Conservation (phyloP, 108 stramenopile genomes). For the Pseudonitzschia multistriata region DNA sequence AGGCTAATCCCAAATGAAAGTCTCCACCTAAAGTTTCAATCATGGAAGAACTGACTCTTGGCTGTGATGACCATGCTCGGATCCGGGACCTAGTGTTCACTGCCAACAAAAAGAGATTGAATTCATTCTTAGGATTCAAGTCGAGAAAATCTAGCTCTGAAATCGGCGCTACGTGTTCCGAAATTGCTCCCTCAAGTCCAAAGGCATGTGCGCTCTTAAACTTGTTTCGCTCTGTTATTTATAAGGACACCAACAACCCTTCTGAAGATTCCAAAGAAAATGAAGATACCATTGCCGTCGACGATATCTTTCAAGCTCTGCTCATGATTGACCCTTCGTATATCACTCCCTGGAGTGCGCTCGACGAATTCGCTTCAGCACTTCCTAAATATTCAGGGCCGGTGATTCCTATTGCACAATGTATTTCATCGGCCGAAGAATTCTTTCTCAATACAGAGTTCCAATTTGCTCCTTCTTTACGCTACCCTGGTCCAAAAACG, state of each 20-base stretch:
- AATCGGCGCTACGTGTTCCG: background rate
- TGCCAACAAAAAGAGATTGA: background rate
- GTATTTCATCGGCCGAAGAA: conserved; percentile 19
- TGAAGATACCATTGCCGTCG: background rate
- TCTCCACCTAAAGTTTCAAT: background rate
- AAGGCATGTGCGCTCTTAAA: conserved; percentile 2
- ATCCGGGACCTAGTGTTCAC: background rate
- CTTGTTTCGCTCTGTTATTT: background rate
- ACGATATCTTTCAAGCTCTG: conserved; percentile 19
- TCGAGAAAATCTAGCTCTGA: background rate
- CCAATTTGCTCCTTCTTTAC: background rate
- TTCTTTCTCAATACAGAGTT: conserved; percentile 16
- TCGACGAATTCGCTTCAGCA: background rate
- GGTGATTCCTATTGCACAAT: background rate
- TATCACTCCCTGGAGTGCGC: conserved; percentile 24
- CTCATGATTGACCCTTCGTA: conserved; percentile 29
- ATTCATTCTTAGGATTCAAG: conserved; percentile 4
- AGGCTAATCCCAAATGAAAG: no score
- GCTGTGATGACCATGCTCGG: background rate
- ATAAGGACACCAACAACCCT: background rate
- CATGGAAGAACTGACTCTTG: background rate
- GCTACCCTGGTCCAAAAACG: background rate
- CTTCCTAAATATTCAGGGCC: background rate
- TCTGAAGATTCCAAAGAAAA: background rate
- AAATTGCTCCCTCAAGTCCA: conserved; percentile 1